phyloP scores from a whole-genome alignment of 2,329 filamentous ascomycete genomes.

The Beauveria caledonica region DNA sequence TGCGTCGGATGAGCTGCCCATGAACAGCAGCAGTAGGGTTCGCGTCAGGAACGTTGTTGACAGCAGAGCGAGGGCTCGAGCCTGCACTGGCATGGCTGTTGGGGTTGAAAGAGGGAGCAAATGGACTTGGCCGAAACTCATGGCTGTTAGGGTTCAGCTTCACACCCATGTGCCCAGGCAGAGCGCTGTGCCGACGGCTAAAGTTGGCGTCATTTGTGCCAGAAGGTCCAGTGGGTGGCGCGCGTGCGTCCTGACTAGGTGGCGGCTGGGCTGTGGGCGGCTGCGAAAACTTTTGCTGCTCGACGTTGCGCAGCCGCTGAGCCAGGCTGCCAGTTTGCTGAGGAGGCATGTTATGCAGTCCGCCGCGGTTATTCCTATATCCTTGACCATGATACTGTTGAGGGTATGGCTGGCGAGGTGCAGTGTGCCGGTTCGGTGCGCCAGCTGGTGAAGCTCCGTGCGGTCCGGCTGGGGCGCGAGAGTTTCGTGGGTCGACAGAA shows the following conservation, averaged over 20 bases:
- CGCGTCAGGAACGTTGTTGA: conserved; percentile 38
- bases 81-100: conserved; percentile 54
- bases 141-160: conserved; percentile 58
- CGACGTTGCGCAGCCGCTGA: conserved; percentile 42
- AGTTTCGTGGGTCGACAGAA: conserved; percentile 21
- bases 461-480: conserved; percentile 28
- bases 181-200: conserved; percentile 43
- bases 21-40: conserved; percentile 20
- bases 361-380: conserved; percentile 40
- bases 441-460: conserved; percentile 22
- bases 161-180: conserved; percentile 42
- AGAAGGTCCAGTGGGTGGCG: conserved; percentile 66
- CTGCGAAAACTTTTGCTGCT: conserved; percentile 43
- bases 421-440: conserved; percentile 35
- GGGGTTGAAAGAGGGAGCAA: conserved; percentile 74
- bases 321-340: conserved; percentile 38
- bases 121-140: conserved; percentile 81
- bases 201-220: conserved; percentile 45
- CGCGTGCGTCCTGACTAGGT: conserved; percentile 56
- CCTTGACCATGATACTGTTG: conserved; percentile 38
- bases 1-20: conserved; percentile 57
- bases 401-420: conserved; percentile 40
- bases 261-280: conserved; percentile 38
- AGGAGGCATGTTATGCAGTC: conserved; percentile 33
- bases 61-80: conserved; percentile 62